A percentile compares a stretch with the other conserved stretches of the same genome.
Conservation (phyloP, 2,329 filamentous ascomycete genomes). For the Tolypocladium pustulatum region DNA sequence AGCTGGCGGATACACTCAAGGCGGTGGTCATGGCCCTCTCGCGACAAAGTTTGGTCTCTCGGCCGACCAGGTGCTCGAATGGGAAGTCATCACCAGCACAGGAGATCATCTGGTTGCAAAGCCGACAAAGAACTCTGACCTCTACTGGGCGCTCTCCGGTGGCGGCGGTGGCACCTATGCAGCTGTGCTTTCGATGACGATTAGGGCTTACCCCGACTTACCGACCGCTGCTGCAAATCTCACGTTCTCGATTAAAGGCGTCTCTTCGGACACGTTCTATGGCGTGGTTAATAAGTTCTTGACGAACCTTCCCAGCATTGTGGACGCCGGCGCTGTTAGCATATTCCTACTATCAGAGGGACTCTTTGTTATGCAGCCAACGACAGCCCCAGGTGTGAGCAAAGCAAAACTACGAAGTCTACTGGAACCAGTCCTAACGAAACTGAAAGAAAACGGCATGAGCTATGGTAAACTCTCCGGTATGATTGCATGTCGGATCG, state of each 20-base stretch:
- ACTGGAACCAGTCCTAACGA: not conserved
- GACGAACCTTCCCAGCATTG: not conserved
- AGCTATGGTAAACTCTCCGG: not conserved
- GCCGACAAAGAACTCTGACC: slow-evolving; percentile 35
- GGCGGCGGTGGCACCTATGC: slow-evolving; percentile 51
- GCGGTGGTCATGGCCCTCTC: slow-evolving; percentile 47
- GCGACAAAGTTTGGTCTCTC: slow-evolving; percentile 44
- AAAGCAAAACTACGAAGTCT: not conserved
- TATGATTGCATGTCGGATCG: not conserved
- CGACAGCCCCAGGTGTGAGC: not conserved
- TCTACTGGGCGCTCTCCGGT: slow-evolving; percentile 54
- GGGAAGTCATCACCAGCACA: slow-evolving; percentile 41
- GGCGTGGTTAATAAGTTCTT: not conserved
- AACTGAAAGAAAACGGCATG: not conserved
- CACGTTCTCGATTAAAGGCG: slow-evolving; percentile 17
- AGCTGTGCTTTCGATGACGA: slow-evolving; percentile 44
- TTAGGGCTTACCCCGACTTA: slow-evolving; percentile 35
- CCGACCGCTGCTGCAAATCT: slow-evolving; percentile 32
- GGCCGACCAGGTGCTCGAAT: slow-evolving; percentile 50
- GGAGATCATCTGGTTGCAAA: slow-evolving; percentile 39
- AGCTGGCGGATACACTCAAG: slow-evolving; percentile 49
- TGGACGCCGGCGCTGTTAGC: not conserved
- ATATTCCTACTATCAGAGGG: not conserved
- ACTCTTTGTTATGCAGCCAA: not conserved
- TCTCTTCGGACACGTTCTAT: not conserved